Evolutionary conservation across 495 filamentous ascomycete genomes (phyloP).

Genomic region (Mycothermus thermophilus): DNA sequence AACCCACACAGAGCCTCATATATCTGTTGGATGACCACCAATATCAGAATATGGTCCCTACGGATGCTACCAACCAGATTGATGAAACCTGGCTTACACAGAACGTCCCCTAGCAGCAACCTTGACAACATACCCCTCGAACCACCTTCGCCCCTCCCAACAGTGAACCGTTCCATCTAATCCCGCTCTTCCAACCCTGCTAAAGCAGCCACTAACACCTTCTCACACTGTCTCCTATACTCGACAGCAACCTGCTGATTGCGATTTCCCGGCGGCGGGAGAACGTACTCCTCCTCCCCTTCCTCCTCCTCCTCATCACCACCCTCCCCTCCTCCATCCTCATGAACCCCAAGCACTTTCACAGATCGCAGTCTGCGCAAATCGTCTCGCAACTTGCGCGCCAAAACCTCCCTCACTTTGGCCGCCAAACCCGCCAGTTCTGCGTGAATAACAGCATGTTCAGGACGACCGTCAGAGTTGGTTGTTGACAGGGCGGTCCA

Average conservation of each 20-base stretch:
- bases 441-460: too few relatives aligned
- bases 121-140: too few relatives aligned
- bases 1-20: too few relatives aligned
- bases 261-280: constrained; percentile 16
- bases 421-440: constrained; percentile 8
- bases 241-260: constrained; percentile 29
- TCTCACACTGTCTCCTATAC: constrained; percentile 28
- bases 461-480: too few relatives aligned
- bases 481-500: too few relatives aligned
- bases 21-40: too few relatives aligned
- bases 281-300: constrained; percentile 6
- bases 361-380: constrained; percentile 16
- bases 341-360: constrained; percentile 20
- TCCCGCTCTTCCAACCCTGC: background rate
- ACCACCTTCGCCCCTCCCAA: background rate
- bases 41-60: too few relatives aligned
- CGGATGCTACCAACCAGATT: too few relatives aligned
- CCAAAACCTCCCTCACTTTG: constrained; percentile 11
- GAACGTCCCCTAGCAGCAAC: too few relatives aligned
- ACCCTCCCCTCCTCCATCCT: constrained; percentile 18
- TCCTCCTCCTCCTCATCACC: constrained; percentile 11
- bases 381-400: constrained; percentile 18
- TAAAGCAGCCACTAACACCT: constrained; percentile 18
- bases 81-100: too few relatives aligned
- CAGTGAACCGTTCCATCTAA: background rate